Conservation (phyloP, 768 basidiomycete genomes). For the Pulveroboletus sp. region DNA sequence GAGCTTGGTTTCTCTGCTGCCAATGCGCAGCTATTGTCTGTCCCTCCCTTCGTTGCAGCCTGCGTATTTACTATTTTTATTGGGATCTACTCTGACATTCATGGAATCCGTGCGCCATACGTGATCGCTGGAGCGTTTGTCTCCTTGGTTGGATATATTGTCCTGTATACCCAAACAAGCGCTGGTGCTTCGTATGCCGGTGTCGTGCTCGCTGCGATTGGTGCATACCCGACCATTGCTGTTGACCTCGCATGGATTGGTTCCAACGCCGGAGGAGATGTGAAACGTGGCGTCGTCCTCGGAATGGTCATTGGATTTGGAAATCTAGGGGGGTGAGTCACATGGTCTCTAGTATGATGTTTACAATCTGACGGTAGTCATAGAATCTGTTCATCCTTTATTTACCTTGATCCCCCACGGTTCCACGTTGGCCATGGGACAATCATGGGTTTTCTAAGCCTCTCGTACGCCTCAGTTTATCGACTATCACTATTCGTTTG, state of each 20-base stretch:
- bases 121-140: constrained; percentile 39
- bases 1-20: constrained; percentile 48
- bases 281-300: constrained; percentile 46
- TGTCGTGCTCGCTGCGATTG: constrained; percentile 45
- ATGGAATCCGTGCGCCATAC: constrained; percentile 45
- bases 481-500: constrained; percentile 16
- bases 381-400: constrained; percentile 41
- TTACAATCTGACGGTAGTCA: not conserved
- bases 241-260: constrained; percentile 51
- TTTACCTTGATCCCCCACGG: constrained; percentile 36
- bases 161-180: constrained; percentile 36
- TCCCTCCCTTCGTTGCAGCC: constrained; percentile 46
- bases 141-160: constrained; percentile 47
- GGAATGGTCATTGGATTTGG: constrained; percentile 52
- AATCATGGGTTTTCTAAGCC: constrained; percentile 33
- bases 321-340: constrained; percentile 47
- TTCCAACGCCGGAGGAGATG: constrained; percentile 52
- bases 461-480: constrained; percentile 18
- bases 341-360: constrained; percentile 8
- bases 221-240: constrained; percentile 48
- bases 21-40: constrained; percentile 45
- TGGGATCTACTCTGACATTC: constrained; percentile 41
- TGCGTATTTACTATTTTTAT: constrained; percentile 40
- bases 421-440: constrained; percentile 37
- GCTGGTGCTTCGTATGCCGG: constrained; percentile 39